phyloP scores from a whole-genome alignment of 208 protist genomes.

The Acanthamoeba culbertsoni region DNA sequence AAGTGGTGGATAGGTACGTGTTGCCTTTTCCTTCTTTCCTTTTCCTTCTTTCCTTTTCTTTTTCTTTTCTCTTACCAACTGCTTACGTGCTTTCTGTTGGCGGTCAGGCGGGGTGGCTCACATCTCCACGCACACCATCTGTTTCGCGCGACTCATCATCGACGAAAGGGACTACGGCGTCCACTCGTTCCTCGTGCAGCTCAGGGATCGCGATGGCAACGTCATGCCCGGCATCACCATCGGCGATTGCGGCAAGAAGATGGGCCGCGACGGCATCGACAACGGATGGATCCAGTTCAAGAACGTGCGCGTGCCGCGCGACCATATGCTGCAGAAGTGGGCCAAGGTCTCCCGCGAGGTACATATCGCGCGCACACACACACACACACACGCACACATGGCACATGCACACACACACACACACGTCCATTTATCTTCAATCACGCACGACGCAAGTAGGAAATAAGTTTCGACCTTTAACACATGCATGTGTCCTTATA shows the following conservation, averaged over 20 bases:
- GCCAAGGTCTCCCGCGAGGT: conserved; percentile 66
- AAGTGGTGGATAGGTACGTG: conserved; percentile 72
- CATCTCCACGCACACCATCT: conserved; percentile 65
- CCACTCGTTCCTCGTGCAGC: conserved; percentile 78
- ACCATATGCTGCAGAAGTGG: conserved; percentile 66
- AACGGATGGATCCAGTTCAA: conserved; percentile 79
- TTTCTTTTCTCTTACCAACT: not conserved
- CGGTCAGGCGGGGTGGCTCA: conserved; percentile 62
- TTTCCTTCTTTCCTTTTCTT: not conserved
- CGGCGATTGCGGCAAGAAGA: conserved; percentile 79
- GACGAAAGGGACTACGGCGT: conserved; percentile 77
- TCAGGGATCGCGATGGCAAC: conserved; percentile 63
- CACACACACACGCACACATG: too few species aligned
- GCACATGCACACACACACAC: too few species aligned
- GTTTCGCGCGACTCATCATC: conserved; percentile 77
- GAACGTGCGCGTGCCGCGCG: conserved; percentile 73
- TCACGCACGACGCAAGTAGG: too few species aligned
- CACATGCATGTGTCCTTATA: too few species aligned
- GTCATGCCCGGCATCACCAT: conserved; percentile 53
- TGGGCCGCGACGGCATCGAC: conserved; percentile 76
- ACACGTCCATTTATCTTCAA: too few species aligned
- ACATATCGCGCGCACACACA: too few species aligned
- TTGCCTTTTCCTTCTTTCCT: not conserved
- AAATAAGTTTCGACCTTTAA: too few species aligned
- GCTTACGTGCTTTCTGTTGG: not conserved